phyloP scores from a whole-genome alignment of 1,139 yeast genomes.

The Kodamaea derodonti region DNA sequence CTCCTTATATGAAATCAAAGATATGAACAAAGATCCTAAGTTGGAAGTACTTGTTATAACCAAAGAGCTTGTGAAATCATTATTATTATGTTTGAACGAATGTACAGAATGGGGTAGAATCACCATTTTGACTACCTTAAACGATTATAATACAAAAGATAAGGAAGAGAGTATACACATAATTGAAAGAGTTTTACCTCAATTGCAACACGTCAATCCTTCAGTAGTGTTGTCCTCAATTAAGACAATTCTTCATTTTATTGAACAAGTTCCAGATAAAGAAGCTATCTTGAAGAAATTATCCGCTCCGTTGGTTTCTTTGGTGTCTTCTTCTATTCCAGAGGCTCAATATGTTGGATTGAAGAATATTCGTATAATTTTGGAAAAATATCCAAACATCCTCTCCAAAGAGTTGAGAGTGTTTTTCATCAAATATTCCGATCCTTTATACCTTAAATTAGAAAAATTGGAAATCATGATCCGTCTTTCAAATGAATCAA shows the following conservation, averaged over 20 bases:
- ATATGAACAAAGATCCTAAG: constrained; percentile 51
- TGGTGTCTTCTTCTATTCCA: constrained; percentile 79
- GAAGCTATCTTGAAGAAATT: constrained; percentile 59
- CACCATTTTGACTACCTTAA: constrained; percentile 76
- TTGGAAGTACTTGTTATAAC: constrained; percentile 38
- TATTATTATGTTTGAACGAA: constrained; percentile 84
- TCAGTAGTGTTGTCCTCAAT: constrained; percentile 88
- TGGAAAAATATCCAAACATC: constrained; percentile 83
- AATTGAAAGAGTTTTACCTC: constrained; percentile 89
- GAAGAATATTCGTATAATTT: constrained; percentile 83
- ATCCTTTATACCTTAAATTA: constrained; percentile 87
- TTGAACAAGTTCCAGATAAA: constrained; percentile 46
- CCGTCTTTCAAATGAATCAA: constrained; percentile 70
- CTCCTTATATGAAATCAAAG: constrained; percentile 79
- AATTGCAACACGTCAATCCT: constrained; percentile 95
- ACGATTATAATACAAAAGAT: constrained; percentile 59
- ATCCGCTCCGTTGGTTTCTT: constrained; percentile 88
- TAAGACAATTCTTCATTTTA: constrained; percentile 73
- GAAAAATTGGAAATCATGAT: constrained; percentile 92
- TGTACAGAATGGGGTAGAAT: constrained; percentile 99
- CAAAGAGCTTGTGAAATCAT: constrained; percentile 51
- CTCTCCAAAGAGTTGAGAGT: constrained; percentile 80
- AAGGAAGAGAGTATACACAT: constrained; percentile 76
- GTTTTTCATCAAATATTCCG: constrained; percentile 90
- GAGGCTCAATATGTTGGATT: constrained; percentile 96